phyloP scores from a whole-genome alignment of 441 rosid genomes.

The Syzygium malaccense region DNA sequence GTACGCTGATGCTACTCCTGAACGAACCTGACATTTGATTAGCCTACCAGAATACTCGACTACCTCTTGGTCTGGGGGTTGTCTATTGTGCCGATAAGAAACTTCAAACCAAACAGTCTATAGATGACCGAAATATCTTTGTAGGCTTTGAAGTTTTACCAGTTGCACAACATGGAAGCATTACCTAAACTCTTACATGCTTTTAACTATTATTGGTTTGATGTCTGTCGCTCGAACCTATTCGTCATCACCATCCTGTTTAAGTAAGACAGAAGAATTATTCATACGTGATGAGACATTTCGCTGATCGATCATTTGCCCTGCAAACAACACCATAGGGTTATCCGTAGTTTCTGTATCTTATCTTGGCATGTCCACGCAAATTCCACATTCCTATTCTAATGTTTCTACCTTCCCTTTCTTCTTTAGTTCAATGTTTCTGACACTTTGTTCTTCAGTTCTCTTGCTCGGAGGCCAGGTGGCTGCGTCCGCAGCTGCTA shows the following conservation, averaged over 20 bases:
- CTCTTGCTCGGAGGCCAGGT: neutral
- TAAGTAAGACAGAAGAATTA: neutral
- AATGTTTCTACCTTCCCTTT: neutral
- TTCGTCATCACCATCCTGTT: neutral
- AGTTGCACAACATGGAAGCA: neutral
- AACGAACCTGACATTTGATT: neutral
- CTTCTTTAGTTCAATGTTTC: neutral
- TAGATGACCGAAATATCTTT: neutral
- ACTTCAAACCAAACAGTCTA: neutral
- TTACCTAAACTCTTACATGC: no score
- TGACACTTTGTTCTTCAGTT: neutral
- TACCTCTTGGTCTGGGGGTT: neutral
- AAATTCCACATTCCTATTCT: neutral
- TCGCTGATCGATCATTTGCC: neutral
- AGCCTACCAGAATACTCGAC: neutral
- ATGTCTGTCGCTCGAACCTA: neutral
- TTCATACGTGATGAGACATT: neutral
- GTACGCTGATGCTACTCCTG: constrained; percentile 17
- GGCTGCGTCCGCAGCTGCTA: constrained; percentile 1
- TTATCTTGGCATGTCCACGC: neutral
- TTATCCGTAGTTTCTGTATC: neutral
- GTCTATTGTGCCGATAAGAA: neutral
- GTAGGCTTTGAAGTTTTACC: neutral
- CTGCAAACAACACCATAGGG: neutral
- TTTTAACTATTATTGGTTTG: no score